Evolutionary conservation across 257 asterid species (phyloP).

Genomic region (Cynanchum wilfordii): DNA sequence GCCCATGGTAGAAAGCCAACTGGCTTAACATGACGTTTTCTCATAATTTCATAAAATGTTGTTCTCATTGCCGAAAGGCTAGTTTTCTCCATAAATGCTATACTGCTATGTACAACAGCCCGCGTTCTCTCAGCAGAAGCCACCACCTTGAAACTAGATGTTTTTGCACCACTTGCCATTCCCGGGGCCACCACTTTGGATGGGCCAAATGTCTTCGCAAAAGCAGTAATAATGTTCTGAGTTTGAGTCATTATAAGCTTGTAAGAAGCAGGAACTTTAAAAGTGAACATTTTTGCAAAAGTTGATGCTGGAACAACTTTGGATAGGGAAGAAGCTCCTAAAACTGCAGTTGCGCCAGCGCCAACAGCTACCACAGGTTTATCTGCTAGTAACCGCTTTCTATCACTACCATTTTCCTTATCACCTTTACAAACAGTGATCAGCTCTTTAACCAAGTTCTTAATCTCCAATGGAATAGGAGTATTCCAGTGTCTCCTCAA

Average conservation of each 20-base stretch:
- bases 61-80: constrained; percentile 85
- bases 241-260: constrained; percentile 56
- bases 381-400: constrained; percentile 46
- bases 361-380: constrained; percentile 89
- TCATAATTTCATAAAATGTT: constrained; percentile 86
- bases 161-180: constrained; percentile 44
- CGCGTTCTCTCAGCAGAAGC: constrained; percentile 80
- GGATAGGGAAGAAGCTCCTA: constrained; percentile 78
- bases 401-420: constrained; percentile 27
- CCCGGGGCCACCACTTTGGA: constrained; percentile 48
- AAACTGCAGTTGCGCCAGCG: constrained; percentile 86
- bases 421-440: constrained; percentile 35
- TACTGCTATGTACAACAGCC: constrained; percentile 59
- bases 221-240: constrained; percentile 50
- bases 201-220: constrained; percentile 57
- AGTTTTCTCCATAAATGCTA: constrained; percentile 83
- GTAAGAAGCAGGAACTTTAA: constrained; percentile 62
- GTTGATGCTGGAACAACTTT: constrained; percentile 74
- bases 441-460: constrained; percentile 57
- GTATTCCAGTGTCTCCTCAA: constrained; percentile 78
- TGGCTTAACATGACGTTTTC: constrained; percentile 51
- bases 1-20: constrained; percentile 67
- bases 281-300: constrained; percentile 56
- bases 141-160: constrained; percentile 50
- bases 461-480: constrained; percentile 53